phyloP scores from a whole-genome alignment of 2,329 filamentous ascomycete species.

The Akanthomyces dipterigenus region DNA sequence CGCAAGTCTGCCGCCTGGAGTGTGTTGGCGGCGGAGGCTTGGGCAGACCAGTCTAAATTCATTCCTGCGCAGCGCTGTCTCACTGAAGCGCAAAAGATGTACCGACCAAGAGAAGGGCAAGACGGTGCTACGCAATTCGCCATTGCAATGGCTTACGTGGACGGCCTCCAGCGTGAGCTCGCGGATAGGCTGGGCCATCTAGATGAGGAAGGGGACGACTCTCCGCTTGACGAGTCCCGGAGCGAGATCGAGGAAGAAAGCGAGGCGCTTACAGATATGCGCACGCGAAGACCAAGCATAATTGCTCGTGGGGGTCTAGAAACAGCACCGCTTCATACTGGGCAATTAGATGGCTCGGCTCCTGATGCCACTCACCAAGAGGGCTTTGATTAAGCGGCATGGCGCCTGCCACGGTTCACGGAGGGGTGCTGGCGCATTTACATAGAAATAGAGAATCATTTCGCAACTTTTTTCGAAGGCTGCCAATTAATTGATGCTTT shows the following conservation, averaged over 20 bases:
- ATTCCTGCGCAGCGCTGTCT: slow-evolving; percentile 74
- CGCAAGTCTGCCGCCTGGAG: slow-evolving; percentile 90
- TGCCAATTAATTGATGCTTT: background rate
- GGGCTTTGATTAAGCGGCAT: slow-evolving; percentile 5
- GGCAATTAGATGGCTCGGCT: background rate
- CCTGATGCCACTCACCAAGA: background rate
- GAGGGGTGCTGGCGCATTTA: background rate
- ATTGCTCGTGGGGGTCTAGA: slow-evolving; percentile 41
- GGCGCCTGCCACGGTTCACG: background rate
- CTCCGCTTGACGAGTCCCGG: slow-evolving; percentile 28
- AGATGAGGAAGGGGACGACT: slow-evolving; percentile 20
- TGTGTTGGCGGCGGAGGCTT: slow-evolving; percentile 73
- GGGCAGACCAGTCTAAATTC: slow-evolving; percentile 70
- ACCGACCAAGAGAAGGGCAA: slow-evolving; percentile 42
- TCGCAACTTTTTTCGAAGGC: background rate
- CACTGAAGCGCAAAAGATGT: slow-evolving; percentile 56
- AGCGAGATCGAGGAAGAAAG: slow-evolving; percentile 41
- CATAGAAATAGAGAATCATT: background rate
- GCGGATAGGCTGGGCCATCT: slow-evolving; percentile 38
- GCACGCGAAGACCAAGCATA: slow-evolving; percentile 46
- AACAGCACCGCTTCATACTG: slow-evolving; percentile 34
- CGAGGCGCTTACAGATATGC: slow-evolving; percentile 43
- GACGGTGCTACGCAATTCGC: slow-evolving; percentile 46
- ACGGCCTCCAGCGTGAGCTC: slow-evolving; percentile 42
- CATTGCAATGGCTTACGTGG: slow-evolving; percentile 45